Conservation (phyloP, 306 rosid genomes). For the Erythrophleum fordii region DNA sequence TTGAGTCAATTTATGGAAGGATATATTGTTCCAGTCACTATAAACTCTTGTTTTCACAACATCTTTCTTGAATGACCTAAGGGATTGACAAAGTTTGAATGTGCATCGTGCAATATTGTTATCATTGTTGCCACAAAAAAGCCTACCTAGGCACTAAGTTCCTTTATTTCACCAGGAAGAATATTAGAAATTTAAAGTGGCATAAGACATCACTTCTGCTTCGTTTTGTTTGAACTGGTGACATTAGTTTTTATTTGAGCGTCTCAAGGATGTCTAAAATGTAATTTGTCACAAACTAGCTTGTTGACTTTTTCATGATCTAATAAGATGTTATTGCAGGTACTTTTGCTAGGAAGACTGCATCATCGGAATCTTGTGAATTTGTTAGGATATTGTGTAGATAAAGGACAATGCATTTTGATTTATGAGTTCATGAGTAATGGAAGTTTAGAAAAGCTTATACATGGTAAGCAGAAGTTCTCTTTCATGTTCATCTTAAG, state of each 20-base stretch:
- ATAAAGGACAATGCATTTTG: conserved; percentile 73
- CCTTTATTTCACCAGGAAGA: background rate
- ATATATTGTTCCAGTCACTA: background rate
- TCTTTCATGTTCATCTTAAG: conserved; percentile 3
- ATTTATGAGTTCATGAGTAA: conserved; percentile 84
- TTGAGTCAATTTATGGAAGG: background rate
- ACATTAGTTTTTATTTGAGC: background rate
- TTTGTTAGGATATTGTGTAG: conserved; percentile 80
- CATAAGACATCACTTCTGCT: background rate
- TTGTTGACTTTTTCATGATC: conserved; percentile 6
- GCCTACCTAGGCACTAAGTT: background rate
- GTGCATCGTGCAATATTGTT: background rate
- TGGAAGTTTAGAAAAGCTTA: conserved; percentile 71
- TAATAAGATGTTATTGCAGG: conserved; percentile 54
- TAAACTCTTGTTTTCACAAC: background rate
- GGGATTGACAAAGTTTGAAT: no score
- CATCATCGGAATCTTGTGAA: conserved; percentile 91
- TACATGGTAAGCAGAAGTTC: conserved; percentile 57
- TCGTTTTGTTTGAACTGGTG: background rate
- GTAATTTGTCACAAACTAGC: conserved; percentile 1
- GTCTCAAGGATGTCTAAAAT: background rate
- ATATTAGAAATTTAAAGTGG: background rate
- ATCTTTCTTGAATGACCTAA: no score
- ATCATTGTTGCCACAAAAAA: conserved; percentile 1
- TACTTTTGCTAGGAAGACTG: conserved; percentile 75